A percentile compares a stretch with the other conserved stretches of the same genome.
phyloP scores from a whole-genome alignment of 345 rosid genomes.

The Combretum micranthum region DNA sequence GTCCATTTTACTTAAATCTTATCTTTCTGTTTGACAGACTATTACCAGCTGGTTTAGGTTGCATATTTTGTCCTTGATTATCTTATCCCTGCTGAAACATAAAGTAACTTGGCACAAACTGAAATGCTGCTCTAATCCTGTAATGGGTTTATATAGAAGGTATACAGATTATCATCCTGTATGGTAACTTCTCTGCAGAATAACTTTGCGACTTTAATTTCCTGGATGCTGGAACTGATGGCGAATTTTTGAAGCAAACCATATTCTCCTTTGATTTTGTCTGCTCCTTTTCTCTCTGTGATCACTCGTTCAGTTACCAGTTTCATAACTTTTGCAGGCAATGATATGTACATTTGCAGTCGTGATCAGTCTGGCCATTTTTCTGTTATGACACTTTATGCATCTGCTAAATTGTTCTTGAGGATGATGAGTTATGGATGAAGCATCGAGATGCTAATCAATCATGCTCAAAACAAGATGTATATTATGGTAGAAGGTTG shows the following conservation, averaged over 20 bases:
- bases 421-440: not conserved
- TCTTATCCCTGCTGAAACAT: too few relatives aligned
- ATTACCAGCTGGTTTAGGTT: too few relatives aligned
- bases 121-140: too few relatives aligned
- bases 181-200: too few relatives aligned
- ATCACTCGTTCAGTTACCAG: not conserved
- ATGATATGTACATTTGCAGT: slow-evolving; percentile 51
- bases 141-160: too few relatives aligned
- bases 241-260: not conserved
- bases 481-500: not conserved
- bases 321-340: slow-evolving; percentile 53
- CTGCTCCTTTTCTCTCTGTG: not conserved
- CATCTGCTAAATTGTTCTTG: not conserved
- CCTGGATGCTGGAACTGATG: too few relatives aligned
- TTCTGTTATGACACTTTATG: slow-evolving; percentile 30
- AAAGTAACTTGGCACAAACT: too few relatives aligned
- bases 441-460: too few relatives aligned
- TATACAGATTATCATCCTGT: too few relatives aligned
- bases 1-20: not conserved
- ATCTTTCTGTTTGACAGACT: not conserved
- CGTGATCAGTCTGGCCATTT: slow-evolving; percentile 34
- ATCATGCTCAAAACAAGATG: not conserved
- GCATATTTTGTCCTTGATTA: too few relatives aligned
- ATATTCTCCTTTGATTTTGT: not conserved
- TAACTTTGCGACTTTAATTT: too few relatives aligned